These are phyloP conservation scores for Skeletonema grethae DNA, from an alignment of 108 stramenopile species.

Conservation along the genomic window DNA sequence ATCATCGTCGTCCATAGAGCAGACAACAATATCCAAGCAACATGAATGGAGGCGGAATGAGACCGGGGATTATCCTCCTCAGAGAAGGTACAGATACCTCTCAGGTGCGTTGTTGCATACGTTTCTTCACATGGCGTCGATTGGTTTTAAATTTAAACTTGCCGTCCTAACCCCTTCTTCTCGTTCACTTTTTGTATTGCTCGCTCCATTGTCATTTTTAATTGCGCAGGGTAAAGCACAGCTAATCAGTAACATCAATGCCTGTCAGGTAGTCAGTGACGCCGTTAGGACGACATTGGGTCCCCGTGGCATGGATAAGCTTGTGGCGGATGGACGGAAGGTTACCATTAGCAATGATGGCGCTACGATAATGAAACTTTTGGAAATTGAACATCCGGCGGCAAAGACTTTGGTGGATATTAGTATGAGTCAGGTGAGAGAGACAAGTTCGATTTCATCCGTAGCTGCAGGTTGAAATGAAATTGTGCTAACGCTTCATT, in stretches of 20 bases:
- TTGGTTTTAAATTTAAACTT: no score
- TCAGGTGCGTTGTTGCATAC: constrained; percentile 65
- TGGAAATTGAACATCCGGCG: constrained; percentile 99
- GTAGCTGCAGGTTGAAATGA: background rate
- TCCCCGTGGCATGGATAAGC: constrained; percentile 99
- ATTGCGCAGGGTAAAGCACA: constrained; percentile 93
- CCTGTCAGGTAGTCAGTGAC: constrained; percentile 97
- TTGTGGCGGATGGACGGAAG: constrained; percentile 84
- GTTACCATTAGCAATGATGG: constrained; percentile 99
- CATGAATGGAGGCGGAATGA: constrained; percentile 58
- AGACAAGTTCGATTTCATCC: no score
- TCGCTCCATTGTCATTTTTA: no score
- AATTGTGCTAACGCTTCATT: background rate
- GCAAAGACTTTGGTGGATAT: constrained; percentile 98
- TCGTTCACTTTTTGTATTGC: constrained; percentile 9
- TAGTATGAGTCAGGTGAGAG: constrained; percentile 87
- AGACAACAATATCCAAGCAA: background rate
- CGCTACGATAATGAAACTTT: constrained; percentile 96
- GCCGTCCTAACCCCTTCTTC: no score
- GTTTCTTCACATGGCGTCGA: no score
- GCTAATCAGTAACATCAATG: constrained; percentile 98
- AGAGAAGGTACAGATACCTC: constrained; percentile 98
- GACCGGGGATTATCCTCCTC: constrained; percentile 97
- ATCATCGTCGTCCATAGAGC: no score
- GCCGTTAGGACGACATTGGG: constrained; percentile 96